Base-by-base conservation (phyloP, 345 rosid genomes). In the Eucalyptus curtisii region DNA sequence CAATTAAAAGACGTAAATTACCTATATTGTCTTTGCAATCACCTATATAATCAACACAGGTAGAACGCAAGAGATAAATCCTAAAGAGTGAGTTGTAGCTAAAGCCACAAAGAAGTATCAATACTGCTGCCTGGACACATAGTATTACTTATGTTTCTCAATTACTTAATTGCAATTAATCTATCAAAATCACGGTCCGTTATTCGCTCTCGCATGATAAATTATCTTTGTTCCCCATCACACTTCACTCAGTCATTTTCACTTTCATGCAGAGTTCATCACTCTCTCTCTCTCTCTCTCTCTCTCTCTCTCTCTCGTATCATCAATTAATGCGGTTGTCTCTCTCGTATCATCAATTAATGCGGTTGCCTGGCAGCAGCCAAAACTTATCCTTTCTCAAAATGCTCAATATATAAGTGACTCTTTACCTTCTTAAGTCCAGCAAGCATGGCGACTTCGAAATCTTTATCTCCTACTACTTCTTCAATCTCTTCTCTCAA, bases 401-500 rank as follows among this genome's bases (percentile, higher is more conserved):
- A 87, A 31, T 55, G 71, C 48, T 87, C 48, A 57, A 42, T 37
- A 66, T 14, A 19, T 1, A 27, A 37, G 45, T n/a, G 25, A 24
- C 25, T 86, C 27, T 12, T 87, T 94, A 97, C 99, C 99, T 97
- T 97, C 92, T 95, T 94, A 80, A 96, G 96, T 31, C 93, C 94
- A 86, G 96, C 92, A 95, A 97, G 96, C 93, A 90, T 89, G 45
- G 87, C 82, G 91, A 91, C 92, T 87, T 97, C 96, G 7, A 95
- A 85, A 87, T 92, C 90, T 68, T 91, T 90, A 89, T 96, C 96
- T 85, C 96, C 95, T 6, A 92, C 88, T 47, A 97, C 96, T 89
- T 92, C 90, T 89, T 71, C 90, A 37, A 96, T 96, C 96, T 97
- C 99, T 71, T 96, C 94, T 88, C 99, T 92, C 53, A 97, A 88